Evolutionary conservation across 805 yeast species (phyloP).

Genomic region (Torulaspora microellipsoides): DNA sequence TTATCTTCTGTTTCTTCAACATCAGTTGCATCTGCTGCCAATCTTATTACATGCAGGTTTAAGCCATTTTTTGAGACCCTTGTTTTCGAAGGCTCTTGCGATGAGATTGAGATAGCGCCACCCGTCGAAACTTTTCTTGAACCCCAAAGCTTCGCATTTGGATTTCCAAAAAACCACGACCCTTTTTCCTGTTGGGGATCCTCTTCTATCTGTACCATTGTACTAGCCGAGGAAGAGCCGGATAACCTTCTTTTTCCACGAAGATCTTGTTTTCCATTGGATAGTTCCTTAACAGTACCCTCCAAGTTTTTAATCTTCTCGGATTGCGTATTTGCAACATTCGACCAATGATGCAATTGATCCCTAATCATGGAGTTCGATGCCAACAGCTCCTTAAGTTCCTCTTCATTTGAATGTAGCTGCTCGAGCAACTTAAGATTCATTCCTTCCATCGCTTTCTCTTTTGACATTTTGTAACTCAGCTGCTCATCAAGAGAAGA

Average conservation of each 20-base stretch:
- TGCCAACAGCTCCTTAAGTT: slow-evolving; percentile 15
- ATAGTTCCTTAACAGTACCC: slow-evolving; percentile 7
- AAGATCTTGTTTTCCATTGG: slow-evolving; percentile 2
- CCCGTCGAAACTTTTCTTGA: slow-evolving; percentile 18
- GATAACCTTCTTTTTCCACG: slow-evolving; percentile 6
- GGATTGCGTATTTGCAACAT: slow-evolving; percentile 11
- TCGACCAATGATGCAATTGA: slow-evolving; percentile 17
- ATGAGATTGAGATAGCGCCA: slow-evolving; percentile 11
- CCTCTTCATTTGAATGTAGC: slow-evolving; percentile 19
- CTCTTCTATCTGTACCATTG: slow-evolving; percentile 13
- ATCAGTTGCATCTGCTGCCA: slow-evolving; percentile 1
- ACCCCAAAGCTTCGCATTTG: slow-evolving; percentile 6
- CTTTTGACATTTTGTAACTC: slow-evolving; percentile 11
- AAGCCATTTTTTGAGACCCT: slow-evolving; percentile 21
- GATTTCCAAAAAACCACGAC: slow-evolving; percentile 13
- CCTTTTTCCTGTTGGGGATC: slow-evolving; percentile 6
- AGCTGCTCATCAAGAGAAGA: slow-evolving; percentile 10
- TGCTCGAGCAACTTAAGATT: slow-evolving; percentile 23
- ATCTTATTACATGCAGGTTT: slow-evolving; percentile 17
- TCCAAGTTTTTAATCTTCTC: slow-evolving; percentile 18
- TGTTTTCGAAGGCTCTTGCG: slow-evolving; percentile 12
- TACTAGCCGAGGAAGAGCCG: slow-evolving; percentile 12
- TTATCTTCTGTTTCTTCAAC: background rate
- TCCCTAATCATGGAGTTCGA: slow-evolving; percentile 15
- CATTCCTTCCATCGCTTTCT: slow-evolving; percentile 19